Evolutionary conservation across 192 early-diverging fungal genomes (phyloP), one percentile per base, ranked within the genome.

Genomic region (Backusella tarrabulga): DNA sequence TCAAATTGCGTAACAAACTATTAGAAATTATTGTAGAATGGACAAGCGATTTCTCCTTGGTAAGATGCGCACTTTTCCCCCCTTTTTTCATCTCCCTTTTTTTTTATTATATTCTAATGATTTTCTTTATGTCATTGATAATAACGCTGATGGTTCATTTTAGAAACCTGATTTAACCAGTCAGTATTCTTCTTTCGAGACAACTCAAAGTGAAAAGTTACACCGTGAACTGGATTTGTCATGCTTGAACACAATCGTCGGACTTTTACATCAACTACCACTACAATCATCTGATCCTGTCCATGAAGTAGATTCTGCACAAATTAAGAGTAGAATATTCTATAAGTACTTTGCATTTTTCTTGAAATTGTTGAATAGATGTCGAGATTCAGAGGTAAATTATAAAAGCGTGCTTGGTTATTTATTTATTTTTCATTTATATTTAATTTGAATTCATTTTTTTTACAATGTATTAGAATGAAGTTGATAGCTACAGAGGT

Each of bases 311-410:
- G 89, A 90, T 70, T 82, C 90, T 68, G 80, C 85, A 38, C 86
- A 87, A 71, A 87, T 90, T 50, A 94, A 93, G 54, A 87, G 87
- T 6, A 79, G 86, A 26, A 79, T 92, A 23, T 93, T 96, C 74
- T 87, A 85, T 52, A 89, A 89, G 36, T 95, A 94, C 80, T 91
- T 95, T 76, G 80, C 80, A 9, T 96, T 96, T 76, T 94, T 95
- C 75, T 76, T 96, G 12, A 94, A 91, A 72, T 80, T 93, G 8
- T 73, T 95, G 21, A 88, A 90, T 67, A 82, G 90, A 69, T 94
- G 90, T 72, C 81, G 90, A 46, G 76, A 89, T 9, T 82, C 89
- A n/a, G 93, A 93, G 76, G 82, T 83, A 75, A n/a, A 40, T 38
- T 34, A 50, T 40, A 26, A 12, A 34, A 29, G 29, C 15, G 3